Evolutionary conservation across 73 alveolate species (phyloP).

Genomic region (Paraurostyla sp.): DNA sequence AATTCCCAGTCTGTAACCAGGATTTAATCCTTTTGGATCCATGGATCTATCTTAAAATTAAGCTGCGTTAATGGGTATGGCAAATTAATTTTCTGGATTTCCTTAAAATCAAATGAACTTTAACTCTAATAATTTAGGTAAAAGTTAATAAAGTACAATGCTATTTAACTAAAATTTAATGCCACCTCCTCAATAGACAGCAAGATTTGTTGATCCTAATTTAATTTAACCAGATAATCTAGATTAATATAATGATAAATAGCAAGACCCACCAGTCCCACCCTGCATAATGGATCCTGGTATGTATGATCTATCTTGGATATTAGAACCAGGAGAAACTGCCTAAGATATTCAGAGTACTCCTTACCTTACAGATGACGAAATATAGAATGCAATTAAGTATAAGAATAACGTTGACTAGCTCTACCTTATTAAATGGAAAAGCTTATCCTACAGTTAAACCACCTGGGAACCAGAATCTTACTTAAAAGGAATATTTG

Average conservation of each 20-base stretch:
- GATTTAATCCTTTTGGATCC: constrained; percentile 13
- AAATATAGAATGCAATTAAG: constrained; percentile 14
- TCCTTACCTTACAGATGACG: constrained; percentile 3
- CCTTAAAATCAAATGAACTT: too few relatives aligned
- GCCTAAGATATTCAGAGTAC: not conserved
- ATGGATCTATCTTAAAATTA: not conserved
- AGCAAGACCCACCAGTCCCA: constrained; percentile 30
- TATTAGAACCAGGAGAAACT: constrained; percentile 24
- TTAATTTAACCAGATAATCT: constrained; percentile 19
- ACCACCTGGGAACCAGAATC: constrained; percentile 90
- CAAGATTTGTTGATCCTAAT: constrained; percentile 37
- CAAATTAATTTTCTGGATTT: too few relatives aligned
- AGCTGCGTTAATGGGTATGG: not conserved
- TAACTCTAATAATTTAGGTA: too few relatives aligned
- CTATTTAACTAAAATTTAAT: not conserved
- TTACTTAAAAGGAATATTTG: constrained; percentile 49
- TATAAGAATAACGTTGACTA: constrained; percentile 14
- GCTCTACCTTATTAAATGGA: constrained; percentile 88
- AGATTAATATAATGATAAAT: not conserved
- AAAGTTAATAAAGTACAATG: not conserved
- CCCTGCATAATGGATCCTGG: constrained; percentile 62
- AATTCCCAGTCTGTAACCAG: constrained; percentile 26
- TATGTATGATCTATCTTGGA: constrained; percentile 19
- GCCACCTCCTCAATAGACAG: not conserved
- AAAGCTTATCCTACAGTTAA: constrained; percentile 78